Evolutionary conservation across 495 filamentous ascomycete genomes (phyloP).

Genomic region (Penicillium angulare): DNA sequence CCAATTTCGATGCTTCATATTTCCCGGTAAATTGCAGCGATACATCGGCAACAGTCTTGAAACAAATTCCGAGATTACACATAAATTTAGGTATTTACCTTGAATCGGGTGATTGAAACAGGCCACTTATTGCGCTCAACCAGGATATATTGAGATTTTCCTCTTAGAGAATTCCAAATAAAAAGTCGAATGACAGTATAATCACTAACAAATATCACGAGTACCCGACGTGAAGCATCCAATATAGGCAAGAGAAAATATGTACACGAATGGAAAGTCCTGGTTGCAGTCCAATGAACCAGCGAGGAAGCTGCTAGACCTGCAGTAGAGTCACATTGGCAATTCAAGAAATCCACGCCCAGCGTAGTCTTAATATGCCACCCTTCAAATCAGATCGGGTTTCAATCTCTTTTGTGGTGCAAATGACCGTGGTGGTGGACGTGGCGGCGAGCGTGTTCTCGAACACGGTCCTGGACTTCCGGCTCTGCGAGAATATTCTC

Average conservation of each 20-base stretch:
- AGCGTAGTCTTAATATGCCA: slow-evolving; percentile 3
- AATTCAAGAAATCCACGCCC: slow-evolving; percentile 9
- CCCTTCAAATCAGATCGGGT: background rate
- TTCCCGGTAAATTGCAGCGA: background rate
- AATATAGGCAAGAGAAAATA: slow-evolving; percentile 4
- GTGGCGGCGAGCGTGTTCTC: slow-evolving; percentile 16
- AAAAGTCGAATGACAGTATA: slow-evolving; percentile 14
- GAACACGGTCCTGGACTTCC: slow-evolving; percentile 14
- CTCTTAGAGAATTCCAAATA: background rate
- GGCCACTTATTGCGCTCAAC: too few species aligned
- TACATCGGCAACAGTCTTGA: too few species aligned
- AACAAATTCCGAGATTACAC: background rate
- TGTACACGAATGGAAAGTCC: slow-evolving; percentile 22
- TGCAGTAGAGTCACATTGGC: background rate
- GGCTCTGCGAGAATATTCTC: slow-evolving; percentile 17
- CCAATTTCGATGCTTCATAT: background rate
- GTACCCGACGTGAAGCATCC: slow-evolving; percentile 2
- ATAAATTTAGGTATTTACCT: background rate
- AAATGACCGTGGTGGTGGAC: slow-evolving; percentile 26
- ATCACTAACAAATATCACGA: slow-evolving; percentile 2
- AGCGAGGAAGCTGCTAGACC: background rate
- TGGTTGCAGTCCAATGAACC: slow-evolving; percentile 8
- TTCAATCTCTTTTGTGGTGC: slow-evolving; percentile 17
- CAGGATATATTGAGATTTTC: background rate
- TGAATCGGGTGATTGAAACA: background rate